A percentile compares a stretch with the other conserved stretches of the same genome.
These are phyloP conservation scores for Xylaria digitata DNA, from an alignment of 2,329 filamentous ascomycete genomes.

Conservation along the genomic window DNA sequence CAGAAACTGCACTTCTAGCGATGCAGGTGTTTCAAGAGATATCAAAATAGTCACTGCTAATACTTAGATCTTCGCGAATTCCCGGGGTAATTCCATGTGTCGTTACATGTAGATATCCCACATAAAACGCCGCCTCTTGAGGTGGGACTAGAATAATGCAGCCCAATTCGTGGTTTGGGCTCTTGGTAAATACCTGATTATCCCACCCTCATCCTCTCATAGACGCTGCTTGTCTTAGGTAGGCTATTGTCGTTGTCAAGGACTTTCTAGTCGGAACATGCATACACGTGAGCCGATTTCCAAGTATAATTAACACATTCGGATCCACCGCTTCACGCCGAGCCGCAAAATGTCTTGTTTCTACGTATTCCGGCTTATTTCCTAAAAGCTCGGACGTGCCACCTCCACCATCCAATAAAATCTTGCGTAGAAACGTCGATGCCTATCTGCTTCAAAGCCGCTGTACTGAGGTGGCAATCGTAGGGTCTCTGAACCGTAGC, in stretches of 20 bases:
- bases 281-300: not conserved
- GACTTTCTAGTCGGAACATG: not conserved
- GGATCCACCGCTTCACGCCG: not conserved
- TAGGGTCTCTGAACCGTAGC: conserved; percentile 82
- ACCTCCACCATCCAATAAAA: conserved; percentile 84
- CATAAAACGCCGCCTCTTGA: not conserved
- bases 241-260: not conserved
- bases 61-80: not conserved
- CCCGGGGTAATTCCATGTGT: not conserved
- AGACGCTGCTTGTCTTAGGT: not conserved
- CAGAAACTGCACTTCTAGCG: not conserved
- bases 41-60: too few relatives aligned
- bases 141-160: not conserved
- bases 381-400: conserved; percentile 69
- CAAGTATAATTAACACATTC: not conserved
- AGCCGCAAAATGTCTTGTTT: not conserved
- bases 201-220: not conserved
- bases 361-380: conserved; percentile 52
- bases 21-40: too few relatives aligned
- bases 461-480: conserved; percentile 87
- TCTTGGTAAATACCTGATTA: not conserved
- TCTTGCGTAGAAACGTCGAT: conserved; percentile 80
- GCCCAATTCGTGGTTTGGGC: not conserved
- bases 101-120: not conserved
- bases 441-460: conserved; percentile 75